Conservation (phyloP, 208 protist species). For the Wallacemonas collosoma region DNA sequence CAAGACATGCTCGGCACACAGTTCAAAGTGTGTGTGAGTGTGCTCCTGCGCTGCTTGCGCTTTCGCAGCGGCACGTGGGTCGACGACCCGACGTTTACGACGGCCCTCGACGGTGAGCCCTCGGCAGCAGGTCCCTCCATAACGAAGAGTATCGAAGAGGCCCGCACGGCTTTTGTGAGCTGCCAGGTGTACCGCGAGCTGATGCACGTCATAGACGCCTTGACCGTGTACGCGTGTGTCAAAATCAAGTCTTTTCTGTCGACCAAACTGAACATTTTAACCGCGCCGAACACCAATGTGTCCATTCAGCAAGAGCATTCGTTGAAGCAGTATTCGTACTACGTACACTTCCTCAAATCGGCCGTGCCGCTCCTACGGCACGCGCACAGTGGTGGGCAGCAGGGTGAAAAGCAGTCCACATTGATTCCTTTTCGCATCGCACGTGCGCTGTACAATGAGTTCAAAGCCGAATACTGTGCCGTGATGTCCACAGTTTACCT, state of each 20-base stretch:
- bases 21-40: slow-evolving; percentile 55
- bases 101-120: background rate
- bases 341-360: slow-evolving; percentile 72
- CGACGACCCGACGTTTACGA: background rate
- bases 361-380: slow-evolving; percentile 59
- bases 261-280: slow-evolving; percentile 65
- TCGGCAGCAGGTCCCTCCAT: background rate
- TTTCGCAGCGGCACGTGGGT: slow-evolving; percentile 51
- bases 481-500: slow-evolving; percentile 80
- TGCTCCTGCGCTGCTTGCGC: slow-evolving; percentile 64
- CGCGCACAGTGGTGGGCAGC: slow-evolving; percentile 22
- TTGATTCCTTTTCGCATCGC: slow-evolving; percentile 68
- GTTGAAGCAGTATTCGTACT: slow-evolving; percentile 64
- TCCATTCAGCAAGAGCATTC: slow-evolving; percentile 85
- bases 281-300: slow-evolving; percentile 75
- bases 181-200: slow-evolving; percentile 66
- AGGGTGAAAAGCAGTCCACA: slow-evolving; percentile 29
- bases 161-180: slow-evolving; percentile 44
- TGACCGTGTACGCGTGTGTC: slow-evolving; percentile 78
- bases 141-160: slow-evolving; percentile 21
- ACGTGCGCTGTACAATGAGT: slow-evolving; percentile 71
- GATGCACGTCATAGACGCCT: slow-evolving; percentile 54
- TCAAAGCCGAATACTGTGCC: slow-evolving; percentile 68
- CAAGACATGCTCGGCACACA: slow-evolving; percentile 73
- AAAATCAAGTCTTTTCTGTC: slow-evolving; percentile 74